Evolutionary conservation across 345 rosid species (phyloP).

Genomic region (Anastatica hierochuntica): DNA sequence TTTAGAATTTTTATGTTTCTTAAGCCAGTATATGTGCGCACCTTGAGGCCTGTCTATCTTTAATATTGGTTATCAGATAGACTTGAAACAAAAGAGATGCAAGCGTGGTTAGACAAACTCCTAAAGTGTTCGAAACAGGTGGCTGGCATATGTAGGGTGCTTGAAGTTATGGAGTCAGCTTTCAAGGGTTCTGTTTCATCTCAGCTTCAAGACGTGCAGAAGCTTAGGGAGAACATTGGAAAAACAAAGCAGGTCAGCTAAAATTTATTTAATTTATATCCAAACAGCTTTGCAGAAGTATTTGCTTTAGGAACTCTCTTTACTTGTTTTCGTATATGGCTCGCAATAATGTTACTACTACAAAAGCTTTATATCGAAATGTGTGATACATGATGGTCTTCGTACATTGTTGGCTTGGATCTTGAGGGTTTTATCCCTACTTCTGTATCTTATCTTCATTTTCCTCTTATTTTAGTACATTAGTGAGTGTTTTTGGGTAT

Average conservation of each 20-base stretch:
- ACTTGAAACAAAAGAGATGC: conserved; percentile 52
- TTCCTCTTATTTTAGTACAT: too few species aligned
- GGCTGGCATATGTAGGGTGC: conserved; percentile 57
- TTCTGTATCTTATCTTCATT: too few species aligned
- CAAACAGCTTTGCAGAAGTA: not conserved
- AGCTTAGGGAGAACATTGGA: conserved; percentile 60
- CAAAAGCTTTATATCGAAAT: not conserved
- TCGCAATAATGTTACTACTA: not conserved
- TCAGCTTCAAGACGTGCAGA: conserved; percentile 66
- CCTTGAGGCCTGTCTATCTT: conserved; percentile 25
- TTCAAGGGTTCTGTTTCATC: conserved; percentile 68
- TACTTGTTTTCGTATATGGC: not conserved
- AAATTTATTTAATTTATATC: not conserved
- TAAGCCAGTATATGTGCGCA: not conserved
- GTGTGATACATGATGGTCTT: too few species aligned
- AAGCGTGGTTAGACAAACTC: conserved; percentile 41
- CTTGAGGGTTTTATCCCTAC: too few species aligned
- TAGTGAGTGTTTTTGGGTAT: too few species aligned
- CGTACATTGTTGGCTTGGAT: too few species aligned
- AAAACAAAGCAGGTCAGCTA: conserved; percentile 84
- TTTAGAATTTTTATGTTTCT: conserved; percentile 13
- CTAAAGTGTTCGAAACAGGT: conserved; percentile 46
- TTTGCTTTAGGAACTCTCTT: not conserved
- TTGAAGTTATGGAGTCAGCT: conserved; percentile 78
- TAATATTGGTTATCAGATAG: conserved; percentile 49